Percentiles rank a stretch among this genome's conserved stretches.
Evolutionary conservation across 805 yeast species (phyloP).

Genomic region (Lipomyces sp.): DNA sequence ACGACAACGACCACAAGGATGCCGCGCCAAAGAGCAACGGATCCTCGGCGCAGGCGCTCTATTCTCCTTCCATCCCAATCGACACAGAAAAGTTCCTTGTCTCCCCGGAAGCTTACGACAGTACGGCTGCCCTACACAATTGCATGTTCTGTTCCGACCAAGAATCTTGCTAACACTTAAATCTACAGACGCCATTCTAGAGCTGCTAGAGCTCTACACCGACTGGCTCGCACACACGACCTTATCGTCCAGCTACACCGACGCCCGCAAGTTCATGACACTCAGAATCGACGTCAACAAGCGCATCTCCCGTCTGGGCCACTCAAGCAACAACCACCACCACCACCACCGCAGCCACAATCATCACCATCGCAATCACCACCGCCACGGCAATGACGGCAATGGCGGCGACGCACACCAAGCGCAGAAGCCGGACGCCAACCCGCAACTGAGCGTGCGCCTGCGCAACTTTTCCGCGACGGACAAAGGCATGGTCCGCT

Average conservation of each 20-base stretch:
- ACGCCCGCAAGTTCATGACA: conserved; percentile 20
- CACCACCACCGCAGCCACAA: background rate
- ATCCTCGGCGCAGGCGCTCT: too few relatives aligned
- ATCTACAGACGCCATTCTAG: conserved; percentile 22
- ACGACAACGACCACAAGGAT: too few relatives aligned
- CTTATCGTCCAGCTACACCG: conserved; percentile 5
- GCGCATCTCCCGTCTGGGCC: background rate
- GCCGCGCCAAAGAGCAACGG: too few relatives aligned
- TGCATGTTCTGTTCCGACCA: background rate
- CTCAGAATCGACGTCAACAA: conserved; percentile 24
- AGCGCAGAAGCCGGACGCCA: background rate
- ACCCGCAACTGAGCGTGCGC: background rate
- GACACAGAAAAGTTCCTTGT: too few relatives aligned
- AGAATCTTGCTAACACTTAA: background rate
- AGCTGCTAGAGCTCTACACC: conserved; percentile 26
- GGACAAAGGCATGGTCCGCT: conserved; percentile 28
- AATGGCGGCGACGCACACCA: too few relatives aligned
- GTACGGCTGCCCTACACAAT: too few relatives aligned
- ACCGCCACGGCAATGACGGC: background rate
- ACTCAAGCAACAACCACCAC: background rate
- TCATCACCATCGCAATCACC: background rate
- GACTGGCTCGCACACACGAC: conserved; percentile 27
- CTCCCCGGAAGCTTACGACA: background rate
- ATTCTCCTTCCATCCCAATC: too few relatives aligned
- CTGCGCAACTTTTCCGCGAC: conserved; percentile 21